A percentile compares a stretch with the other conserved stretches of the same genome.
These are phyloP conservation scores for Casuarina cunninghamiana DNA, from an alignment of 306 rosid genomes.

Conservation along the genomic window DNA sequence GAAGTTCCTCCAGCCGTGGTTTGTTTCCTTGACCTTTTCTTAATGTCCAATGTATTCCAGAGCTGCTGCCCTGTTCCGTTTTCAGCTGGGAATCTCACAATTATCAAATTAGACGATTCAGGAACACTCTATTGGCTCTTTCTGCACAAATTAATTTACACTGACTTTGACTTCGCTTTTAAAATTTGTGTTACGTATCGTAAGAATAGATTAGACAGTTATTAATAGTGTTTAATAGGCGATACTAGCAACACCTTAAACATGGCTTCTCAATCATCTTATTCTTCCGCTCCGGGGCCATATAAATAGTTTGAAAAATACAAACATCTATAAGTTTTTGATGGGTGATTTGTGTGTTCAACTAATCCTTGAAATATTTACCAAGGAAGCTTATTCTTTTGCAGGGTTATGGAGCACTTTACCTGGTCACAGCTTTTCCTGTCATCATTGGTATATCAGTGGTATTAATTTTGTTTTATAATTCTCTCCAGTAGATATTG, in stretches of 20 bases:
- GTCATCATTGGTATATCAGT: slow-evolving; percentile 91
- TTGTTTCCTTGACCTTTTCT: slow-evolving; percentile 36
- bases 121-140: neutral
- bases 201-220: neutral
- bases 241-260: neutral
- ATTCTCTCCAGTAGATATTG: slow-evolving; percentile 75
- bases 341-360: slow-evolving; percentile 1
- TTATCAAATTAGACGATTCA: neutral
- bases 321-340: slow-evolving; percentile 7
- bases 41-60: neutral
- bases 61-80: neutral
- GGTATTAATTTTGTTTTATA: slow-evolving; percentile 80
- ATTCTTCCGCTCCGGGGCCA: neutral
- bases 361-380: slow-evolving; percentile 24
- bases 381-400: slow-evolving; percentile 34
- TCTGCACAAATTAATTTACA: neutral
- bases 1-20: slow-evolving; percentile 89
- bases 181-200: neutral
- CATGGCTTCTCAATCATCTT: slow-evolving; percentile 1
- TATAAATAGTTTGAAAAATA: slow-evolving; percentile 19
- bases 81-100: neutral
- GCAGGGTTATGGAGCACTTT: slow-evolving; percentile 98
- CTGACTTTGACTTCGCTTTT: neutral
- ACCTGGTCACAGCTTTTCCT: slow-evolving; percentile 86
- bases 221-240: neutral